A percentile compares a stretch with the other conserved stretches of the same genome.
These are phyloP conservation scores for Hura crepitans DNA, from an alignment of 441 rosid genomes.

Conservation along the genomic window DNA sequence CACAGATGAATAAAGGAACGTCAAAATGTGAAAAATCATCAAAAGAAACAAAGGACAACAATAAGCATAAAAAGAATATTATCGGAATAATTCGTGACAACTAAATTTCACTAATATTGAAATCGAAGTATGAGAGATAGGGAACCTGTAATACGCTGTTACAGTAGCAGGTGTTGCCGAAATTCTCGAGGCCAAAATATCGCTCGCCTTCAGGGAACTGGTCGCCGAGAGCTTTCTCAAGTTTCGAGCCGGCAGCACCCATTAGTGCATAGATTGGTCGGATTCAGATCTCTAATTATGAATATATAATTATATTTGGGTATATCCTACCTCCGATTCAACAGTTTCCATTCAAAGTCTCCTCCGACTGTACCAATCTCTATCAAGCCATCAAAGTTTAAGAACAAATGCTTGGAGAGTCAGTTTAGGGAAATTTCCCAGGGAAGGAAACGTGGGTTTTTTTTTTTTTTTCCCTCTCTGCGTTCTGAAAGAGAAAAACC, in stretches of 20 bases:
- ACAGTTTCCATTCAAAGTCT: not conserved
- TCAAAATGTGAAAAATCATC: not conserved
- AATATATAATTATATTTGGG: not conserved
- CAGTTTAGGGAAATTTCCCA: not conserved
- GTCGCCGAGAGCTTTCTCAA: slow-evolving; percentile 98
- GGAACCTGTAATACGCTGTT: slow-evolving; percentile 92
- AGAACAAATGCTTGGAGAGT: slow-evolving; percentile 20
- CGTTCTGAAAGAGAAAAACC: no score
- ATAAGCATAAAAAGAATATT: not conserved
- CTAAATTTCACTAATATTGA: not conserved
- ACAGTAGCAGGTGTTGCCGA: slow-evolving; percentile 96
- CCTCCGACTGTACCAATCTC: not conserved
- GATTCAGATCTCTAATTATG: slow-evolving; percentile 34
- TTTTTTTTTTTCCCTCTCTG: not conserved
- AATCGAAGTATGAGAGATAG: not conserved
- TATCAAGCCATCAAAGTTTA: slow-evolving; percentile 3
- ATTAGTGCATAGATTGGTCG: slow-evolving; percentile 37
- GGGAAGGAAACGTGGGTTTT: slow-evolving; percentile 17
- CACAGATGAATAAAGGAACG: not conserved
- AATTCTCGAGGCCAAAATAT: slow-evolving; percentile 95
- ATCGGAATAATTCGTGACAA: not conserved
- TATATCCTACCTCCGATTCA: slow-evolving; percentile 22
- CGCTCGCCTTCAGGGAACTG: slow-evolving; percentile 99
- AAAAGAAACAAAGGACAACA: not conserved
- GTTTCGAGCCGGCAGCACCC: slow-evolving; percentile 99